Evolutionary conservation across 805 yeast genomes (phyloP).

Genomic region (Wickerhamiella cacticola): DNA sequence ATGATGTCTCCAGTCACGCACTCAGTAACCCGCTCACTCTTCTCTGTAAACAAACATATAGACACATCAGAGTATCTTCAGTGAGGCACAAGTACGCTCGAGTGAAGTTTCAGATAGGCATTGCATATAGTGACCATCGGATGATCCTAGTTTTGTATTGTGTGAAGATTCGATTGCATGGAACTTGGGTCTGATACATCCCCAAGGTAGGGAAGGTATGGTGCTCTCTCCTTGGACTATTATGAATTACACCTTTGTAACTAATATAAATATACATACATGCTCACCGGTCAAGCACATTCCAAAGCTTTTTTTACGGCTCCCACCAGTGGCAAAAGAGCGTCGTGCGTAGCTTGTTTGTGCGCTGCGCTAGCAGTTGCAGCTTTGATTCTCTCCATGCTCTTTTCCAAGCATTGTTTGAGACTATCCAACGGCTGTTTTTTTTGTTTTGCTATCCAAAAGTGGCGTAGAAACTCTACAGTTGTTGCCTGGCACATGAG

Average conservation of each 20-base stretch:
- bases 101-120: background rate
- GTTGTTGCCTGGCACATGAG: conserved; percentile 59
- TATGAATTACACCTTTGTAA: too few relatives aligned
- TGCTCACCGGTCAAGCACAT: background rate
- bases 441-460: conserved; percentile 35
- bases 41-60: too few relatives aligned
- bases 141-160: background rate
- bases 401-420: background rate
- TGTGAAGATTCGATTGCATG: too few relatives aligned
- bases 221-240: too few relatives aligned
- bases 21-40: too few relatives aligned
- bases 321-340: background rate
- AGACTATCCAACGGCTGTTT: background rate
- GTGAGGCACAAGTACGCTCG: background rate
- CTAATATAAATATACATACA: background rate
- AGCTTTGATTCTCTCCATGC: conserved; percentile 5
- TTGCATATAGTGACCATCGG: background rate
- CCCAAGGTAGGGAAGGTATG: too few relatives aligned
- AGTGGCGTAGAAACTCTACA: conserved; percentile 62
- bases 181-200: too few relatives aligned
- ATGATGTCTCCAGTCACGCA: too few relatives aligned
- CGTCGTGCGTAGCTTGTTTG: background rate
- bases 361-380: background rate
- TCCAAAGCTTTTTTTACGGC: background rate
- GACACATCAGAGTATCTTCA: background rate